Conservation (phyloP, 2,329 filamentous ascomycete species). For the Cladosporium austrohemisphaericum region DNA sequence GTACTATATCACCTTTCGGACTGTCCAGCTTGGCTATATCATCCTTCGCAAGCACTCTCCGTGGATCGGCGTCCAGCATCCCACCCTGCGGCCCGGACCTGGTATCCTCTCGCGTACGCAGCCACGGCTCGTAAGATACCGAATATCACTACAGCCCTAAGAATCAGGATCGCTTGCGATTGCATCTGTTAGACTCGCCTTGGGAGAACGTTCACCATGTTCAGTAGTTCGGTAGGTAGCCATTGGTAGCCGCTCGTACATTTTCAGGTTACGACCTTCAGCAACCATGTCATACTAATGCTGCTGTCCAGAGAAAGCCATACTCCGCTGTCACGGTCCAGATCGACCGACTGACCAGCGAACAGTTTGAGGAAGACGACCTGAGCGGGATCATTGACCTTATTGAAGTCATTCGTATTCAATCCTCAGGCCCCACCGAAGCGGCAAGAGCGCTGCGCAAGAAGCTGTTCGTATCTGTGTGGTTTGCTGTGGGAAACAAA, state of each 20-base stretch:
- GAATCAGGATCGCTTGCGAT: too few relatives aligned
- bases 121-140: too few relatives aligned
- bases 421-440: constrained; percentile 80
- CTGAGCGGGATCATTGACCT: constrained; percentile 88
- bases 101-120: background rate
- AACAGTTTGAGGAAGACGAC: constrained; percentile 87
- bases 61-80: constrained; percentile 55
- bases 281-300: background rate
- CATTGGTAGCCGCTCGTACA: too few relatives aligned
- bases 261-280: too few relatives aligned
- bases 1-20: background rate
- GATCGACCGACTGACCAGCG: constrained; percentile 84
- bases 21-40: constrained; percentile 58
- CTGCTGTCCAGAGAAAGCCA: constrained; percentile 63
- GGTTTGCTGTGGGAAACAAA: background rate
- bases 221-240: constrained; percentile 26
- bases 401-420: constrained; percentile 88
- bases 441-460: constrained; percentile 89
- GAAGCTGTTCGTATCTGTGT: constrained; percentile 66
- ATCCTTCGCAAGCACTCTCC: too few relatives aligned
- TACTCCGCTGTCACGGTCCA: constrained; percentile 92
- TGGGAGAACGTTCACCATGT: constrained; percentile 16
- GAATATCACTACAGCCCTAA: too few relatives aligned
- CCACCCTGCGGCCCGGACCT: background rate
- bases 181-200: background rate